Evolutionary conservation across 805 yeast species (phyloP).

Genomic region (Candida easanensis): DNA sequence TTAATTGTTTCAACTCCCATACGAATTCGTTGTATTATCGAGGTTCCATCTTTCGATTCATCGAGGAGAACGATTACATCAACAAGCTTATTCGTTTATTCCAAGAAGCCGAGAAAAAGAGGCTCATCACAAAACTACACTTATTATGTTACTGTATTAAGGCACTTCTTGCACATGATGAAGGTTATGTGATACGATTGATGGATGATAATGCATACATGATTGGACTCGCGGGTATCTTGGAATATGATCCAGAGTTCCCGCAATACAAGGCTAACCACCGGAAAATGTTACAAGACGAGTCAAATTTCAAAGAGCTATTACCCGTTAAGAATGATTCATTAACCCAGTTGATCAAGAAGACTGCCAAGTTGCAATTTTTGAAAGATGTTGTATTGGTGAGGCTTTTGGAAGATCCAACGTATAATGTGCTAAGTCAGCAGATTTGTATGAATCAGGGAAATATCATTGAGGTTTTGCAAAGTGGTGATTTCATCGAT

Average conservation of each 20-base stretch:
- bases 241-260: constrained; percentile 88
- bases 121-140: constrained; percentile 56
- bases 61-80: constrained; percentile 55
- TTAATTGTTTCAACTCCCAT: constrained; percentile 52
- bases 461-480: constrained; percentile 58
- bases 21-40: constrained; percentile 61
- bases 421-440: constrained; percentile 63
- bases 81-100: constrained; percentile 50
- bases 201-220: constrained; percentile 52
- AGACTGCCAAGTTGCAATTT: constrained; percentile 76
- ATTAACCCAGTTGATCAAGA: constrained; percentile 56
- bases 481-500: constrained; percentile 49
- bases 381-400: constrained; percentile 86
- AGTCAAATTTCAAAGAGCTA: constrained; percentile 66
- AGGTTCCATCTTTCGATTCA: constrained; percentile 53
- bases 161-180: constrained; percentile 68
- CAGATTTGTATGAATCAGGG: constrained; percentile 68
- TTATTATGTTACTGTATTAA: constrained; percentile 72
- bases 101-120: constrained; percentile 49
- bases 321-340: constrained; percentile 55
- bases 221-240: constrained; percentile 66
- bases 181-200: constrained; percentile 55
- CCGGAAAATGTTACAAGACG: constrained; percentile 58
- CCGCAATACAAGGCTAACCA: constrained; percentile 80
- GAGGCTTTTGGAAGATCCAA: constrained; percentile 75